Conservation (phyloP, 441 rosid genomes). For the Populus hybrid region DNA sequence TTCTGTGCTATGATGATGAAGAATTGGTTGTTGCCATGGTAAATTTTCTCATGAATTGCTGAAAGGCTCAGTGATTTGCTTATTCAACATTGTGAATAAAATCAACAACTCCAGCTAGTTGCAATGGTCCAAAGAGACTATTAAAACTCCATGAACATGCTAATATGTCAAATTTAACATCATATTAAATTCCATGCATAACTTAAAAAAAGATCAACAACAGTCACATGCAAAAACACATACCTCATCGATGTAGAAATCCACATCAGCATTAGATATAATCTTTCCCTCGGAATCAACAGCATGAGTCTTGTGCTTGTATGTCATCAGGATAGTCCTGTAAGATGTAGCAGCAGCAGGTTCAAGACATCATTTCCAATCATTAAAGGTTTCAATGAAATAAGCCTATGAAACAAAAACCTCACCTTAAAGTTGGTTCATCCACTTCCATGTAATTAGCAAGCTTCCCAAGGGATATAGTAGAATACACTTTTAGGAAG, state of each 20-base stretch:
- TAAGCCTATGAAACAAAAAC: neutral
- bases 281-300: conserved; percentile 75
- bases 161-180: neutral
- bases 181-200: neutral
- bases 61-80: neutral
- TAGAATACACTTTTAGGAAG: conserved; percentile 79
- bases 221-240: neutral
- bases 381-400: neutral
- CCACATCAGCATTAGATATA: conserved; percentile 83
- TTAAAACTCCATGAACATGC: neutral
- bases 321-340: conserved; percentile 83
- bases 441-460: conserved; percentile 92
- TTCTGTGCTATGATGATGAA: neutral
- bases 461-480: conserved; percentile 80
- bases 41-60: neutral
- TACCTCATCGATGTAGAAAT: conserved; percentile 56
- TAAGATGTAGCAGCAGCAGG: neutral
- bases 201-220: neutral
- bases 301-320: conserved; percentile 95
- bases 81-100: neutral
- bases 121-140: neutral
- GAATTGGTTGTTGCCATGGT: neutral
- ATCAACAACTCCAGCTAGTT: conserved; percentile 1
- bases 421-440: conserved; percentile 78
- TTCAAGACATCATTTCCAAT: conserved; percentile 5